These are phyloP conservation scores for Bolboschoenus planiculmis DNA, from an alignment of 176 grass and related monocot species.

Conservation along the genomic window DNA sequence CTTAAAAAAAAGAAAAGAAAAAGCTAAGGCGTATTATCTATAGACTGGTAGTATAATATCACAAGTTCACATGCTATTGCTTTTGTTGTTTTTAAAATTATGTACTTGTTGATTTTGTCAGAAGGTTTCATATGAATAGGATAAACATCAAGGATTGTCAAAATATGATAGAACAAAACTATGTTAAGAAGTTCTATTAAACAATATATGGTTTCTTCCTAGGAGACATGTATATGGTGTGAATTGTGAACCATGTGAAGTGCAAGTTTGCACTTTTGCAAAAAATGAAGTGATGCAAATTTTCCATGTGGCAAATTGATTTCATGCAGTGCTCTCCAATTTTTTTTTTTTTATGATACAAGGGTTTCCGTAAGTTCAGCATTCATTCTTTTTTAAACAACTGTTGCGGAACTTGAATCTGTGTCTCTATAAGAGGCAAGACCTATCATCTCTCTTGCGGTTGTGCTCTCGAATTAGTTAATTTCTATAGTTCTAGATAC, in stretches of 20 bases:
- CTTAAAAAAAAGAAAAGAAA: background rate
- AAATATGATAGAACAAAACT: background rate
- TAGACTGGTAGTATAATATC: background rate
- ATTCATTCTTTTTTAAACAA: too few species aligned
- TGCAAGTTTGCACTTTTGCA: too few species aligned
- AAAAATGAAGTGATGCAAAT: background rate
- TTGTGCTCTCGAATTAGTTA: too few species aligned
- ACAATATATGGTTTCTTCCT: background rate
- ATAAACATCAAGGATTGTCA: constrained; percentile 8
- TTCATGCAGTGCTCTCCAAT: background rate
- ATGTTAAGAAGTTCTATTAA: background rate
- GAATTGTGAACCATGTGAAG: background rate
- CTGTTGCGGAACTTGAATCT: too few species aligned
- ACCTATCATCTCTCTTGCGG: too few species aligned
- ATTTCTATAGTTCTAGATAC: background rate
- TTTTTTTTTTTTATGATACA: too few species aligned
- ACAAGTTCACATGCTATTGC: background rate
- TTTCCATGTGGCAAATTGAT: background rate
- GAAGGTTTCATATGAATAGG: background rate
- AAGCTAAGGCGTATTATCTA: too few species aligned
- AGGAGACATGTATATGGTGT: background rate
- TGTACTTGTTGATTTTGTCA: constrained; percentile 7
- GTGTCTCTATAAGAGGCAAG: too few species aligned
- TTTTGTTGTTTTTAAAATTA: background rate
- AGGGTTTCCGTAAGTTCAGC: too few species aligned